Base-by-base conservation (phyloP, 164 flowering plant genomes). In the Kingdonia uniflora region DNA sequence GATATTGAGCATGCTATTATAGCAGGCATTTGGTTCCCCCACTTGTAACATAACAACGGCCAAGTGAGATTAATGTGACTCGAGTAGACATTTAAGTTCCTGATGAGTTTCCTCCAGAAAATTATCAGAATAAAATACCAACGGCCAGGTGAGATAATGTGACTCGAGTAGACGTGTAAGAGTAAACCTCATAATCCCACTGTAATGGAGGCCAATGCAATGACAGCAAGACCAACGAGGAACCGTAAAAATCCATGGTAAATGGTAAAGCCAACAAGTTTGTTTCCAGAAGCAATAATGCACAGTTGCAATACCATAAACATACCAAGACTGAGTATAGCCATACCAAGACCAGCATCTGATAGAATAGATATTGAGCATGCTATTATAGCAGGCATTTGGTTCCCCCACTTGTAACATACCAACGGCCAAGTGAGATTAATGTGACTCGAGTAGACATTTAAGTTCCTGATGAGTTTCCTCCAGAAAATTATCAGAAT, bases 311-410 rank as follows among this genome's bases (percentile, higher is more conserved):
- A 56, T 13, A 95, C 97, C 97, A 89, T 89, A 68, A 89, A 89
- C 74, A 89, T 73, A 90, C 97, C 97, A 44, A 90, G 94, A 71
- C 97, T 90, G 61, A 90, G 87, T 95, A 90, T 90, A 26, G 97
- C 97, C 97, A 90, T 90, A 49, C 97, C 97, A 19, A 90, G 87
- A 49, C 96, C 97, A 2, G 97, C 95, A 72, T 90, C 0, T n/a
- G n/a, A n/a, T n/a, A n/a, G n/a, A n/a, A n/a, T n/a, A n/a, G n/a
- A n/a, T n/a, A n/a, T n/a, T n/a, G 97, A 90, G 1, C 50, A 19
- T 0, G 85, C 91, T 17, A 90, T 45, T 0, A 90, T 87, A 0
- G 73, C 76, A 6, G 97, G 97, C 97, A 90, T 90, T 47, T 57
- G 67, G 6, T 87, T 56, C 16, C 71, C 56, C 91, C 88, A 87